Evolutionary conservation across 1,139 yeast genomes (phyloP), one percentile per base, ranked within the genome.

Genomic region (Hyphopichia fennica): DNA sequence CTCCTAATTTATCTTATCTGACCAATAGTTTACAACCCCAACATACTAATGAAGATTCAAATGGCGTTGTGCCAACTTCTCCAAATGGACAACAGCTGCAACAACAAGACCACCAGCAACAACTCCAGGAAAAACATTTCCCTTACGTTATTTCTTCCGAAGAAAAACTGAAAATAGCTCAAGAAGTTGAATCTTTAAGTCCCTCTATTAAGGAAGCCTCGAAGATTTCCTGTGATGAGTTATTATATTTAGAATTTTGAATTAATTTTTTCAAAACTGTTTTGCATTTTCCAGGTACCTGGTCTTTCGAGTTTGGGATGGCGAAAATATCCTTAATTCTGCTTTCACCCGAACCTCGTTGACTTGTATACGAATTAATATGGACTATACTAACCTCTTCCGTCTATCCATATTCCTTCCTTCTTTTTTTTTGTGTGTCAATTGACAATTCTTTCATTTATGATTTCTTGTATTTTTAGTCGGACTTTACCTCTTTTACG

Each of bases 181-280:
- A 53, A 23, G 58, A 56, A 31, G 45, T 53, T 4, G 51, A 49
- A 6, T 43, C 45, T 9, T 45, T 67, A 39, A 60, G 52, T 41
- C 56, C 55, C 15, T 42, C 45, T 1, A 42, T 59, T 23, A 63
- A 57, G 41, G 51, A 56, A 17, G 46, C 53, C 5, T 63, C 69
- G 41, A 47, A 53, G 32, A 53, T 66, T 9, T 43, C 49, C 30
- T 48, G 51, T 11, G 45, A 43, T 22, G 69, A 63, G 33, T 63
- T 67, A 8, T 55, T 67, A 42, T 66, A 59, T 45, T 55, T 67
- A 47, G 59, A 58, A 35, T 63, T 67, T 39, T 63, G 51, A 40
- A 6, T 20, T 20, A 20, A 9, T 6, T 20, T 20, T 20, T 6
- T n/a, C n/a, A n/a, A n/a, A n/a, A n/a, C n/a, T n/a, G n/a, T n/a